phyloP scores from a whole-genome alignment of 495 filamentous ascomycete genomes.

The Penicillium cataractarum region DNA sequence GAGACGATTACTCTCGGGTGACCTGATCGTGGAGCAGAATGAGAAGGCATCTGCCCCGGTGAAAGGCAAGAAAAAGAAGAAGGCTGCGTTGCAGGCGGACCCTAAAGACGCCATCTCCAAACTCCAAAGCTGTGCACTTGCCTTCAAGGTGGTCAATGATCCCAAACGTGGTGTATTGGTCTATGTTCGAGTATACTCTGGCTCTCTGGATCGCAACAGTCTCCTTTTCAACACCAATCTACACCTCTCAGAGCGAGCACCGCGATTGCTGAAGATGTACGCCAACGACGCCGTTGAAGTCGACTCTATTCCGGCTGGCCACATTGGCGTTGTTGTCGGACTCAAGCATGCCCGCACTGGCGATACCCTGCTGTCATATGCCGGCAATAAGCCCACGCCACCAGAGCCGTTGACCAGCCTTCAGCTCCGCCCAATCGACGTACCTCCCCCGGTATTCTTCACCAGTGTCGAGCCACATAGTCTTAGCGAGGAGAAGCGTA shows the following conservation, averaged over 20 bases:
- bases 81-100: conserved; percentile 33
- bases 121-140: conserved; percentile 77
- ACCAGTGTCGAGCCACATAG: conserved; percentile 87
- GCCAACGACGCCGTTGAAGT: conserved; percentile 87
- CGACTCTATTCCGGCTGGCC: conserved; percentile 74
- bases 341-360: conserved; percentile 90
- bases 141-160: conserved; percentile 97
- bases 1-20: conserved; percentile 54
- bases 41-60: conserved; percentile 37
- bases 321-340: conserved; percentile 95
- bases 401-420: conserved; percentile 72
- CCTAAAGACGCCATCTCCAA: conserved; percentile 63
- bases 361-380: conserved; percentile 82
- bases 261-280: conserved; percentile 87
- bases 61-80: conserved; percentile 51
- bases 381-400: conserved; percentile 61
- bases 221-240: conserved; percentile 88
- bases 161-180: conserved; percentile 83
- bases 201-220: conserved; percentile 71
- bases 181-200: conserved; percentile 91
- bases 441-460: conserved; percentile 95
- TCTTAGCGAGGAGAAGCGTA: conserved; percentile 72
- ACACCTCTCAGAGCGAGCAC: conserved; percentile 76
- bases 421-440: conserved; percentile 84
- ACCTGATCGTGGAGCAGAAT: conserved; percentile 48